Conservation (phyloP, 2,329 filamentous ascomycete genomes). For the Emergomyces africanus region DNA sequence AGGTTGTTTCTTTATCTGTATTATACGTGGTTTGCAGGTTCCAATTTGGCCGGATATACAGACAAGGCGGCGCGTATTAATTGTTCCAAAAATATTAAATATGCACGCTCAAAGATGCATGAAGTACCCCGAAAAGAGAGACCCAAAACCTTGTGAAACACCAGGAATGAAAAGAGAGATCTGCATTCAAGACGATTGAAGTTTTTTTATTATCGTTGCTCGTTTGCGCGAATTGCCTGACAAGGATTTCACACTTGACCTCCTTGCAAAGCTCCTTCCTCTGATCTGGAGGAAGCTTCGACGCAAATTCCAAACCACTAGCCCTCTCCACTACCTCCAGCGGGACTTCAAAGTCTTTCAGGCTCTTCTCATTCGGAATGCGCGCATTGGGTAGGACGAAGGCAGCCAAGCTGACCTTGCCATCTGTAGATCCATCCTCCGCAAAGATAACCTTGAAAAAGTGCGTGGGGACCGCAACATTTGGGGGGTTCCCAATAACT, state of each 20-base stretch:
- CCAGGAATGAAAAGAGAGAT: neutral
- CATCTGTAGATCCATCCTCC: constrained; percentile 58
- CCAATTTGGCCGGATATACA: neutral
- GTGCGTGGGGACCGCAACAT: constrained; percentile 91
- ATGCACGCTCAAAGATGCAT: neutral
- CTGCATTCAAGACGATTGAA: constrained; percentile 6
- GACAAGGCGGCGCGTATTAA: neutral
- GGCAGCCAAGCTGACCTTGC: constrained; percentile 76
- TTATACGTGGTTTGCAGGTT: neutral
- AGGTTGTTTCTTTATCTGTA: neutral
- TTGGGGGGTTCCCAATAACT: constrained; percentile 85
- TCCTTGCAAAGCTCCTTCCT: constrained; percentile 75
- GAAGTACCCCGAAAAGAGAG: neutral
- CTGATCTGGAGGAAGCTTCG: constrained; percentile 59
- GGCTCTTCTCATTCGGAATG: constrained; percentile 76
- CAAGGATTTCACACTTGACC: constrained; percentile 66
- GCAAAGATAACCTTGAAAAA: constrained; percentile 99
- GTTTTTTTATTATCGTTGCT: constrained; percentile 42
- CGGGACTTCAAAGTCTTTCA: constrained; percentile 89
- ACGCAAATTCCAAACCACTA: constrained; percentile 80
- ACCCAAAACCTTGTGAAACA: neutral
- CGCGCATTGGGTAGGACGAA: constrained; percentile 89
- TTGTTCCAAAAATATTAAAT: neutral
- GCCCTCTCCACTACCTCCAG: constrained; percentile 86
- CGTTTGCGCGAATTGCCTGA: constrained; percentile 57